Percentiles rank a stretch among this genome's conserved stretches.
These are phyloP conservation scores for Staphylotrichum longicolle DNA, from an alignment of 495 filamentous ascomycete genomes.

Conservation along the genomic window DNA sequence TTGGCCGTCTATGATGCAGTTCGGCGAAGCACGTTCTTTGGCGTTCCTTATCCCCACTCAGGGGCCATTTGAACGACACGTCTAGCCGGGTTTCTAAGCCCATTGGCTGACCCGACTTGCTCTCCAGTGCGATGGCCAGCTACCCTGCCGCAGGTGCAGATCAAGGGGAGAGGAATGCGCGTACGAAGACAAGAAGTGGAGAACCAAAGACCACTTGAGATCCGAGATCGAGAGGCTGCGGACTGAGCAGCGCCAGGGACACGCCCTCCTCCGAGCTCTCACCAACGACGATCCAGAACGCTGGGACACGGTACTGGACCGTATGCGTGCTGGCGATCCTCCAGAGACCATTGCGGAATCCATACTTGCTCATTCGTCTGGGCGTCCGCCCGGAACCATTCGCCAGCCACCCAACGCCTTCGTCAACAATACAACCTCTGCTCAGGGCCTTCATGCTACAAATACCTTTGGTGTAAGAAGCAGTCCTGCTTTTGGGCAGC, in stretches of 20 bases:
- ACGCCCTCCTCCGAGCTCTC: conserved; percentile 32
- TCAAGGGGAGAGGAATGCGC: conserved; percentile 34
- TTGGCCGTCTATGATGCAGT: too few species aligned
- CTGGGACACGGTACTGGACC: conserved; percentile 26
- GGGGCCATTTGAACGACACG: too few species aligned
- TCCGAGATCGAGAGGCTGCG: conserved; percentile 35
- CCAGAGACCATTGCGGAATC: conserved; percentile 33
- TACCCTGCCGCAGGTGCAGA: conserved; percentile 32
- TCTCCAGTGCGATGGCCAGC: conserved; percentile 32
- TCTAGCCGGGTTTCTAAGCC: too few species aligned
- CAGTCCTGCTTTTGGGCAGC: neutral
- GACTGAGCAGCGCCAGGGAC: conserved; percentile 30
- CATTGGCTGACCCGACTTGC: conserved; percentile 2
- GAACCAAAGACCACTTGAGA: conserved; percentile 36
- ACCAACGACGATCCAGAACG: conserved; percentile 28
- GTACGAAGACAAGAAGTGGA: conserved; percentile 37
- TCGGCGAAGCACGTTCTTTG: neutral
- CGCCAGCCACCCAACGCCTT: neutral
- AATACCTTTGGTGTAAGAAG: neutral
- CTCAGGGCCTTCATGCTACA: neutral
- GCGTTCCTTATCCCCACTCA: too few species aligned
- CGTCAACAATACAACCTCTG: neutral
- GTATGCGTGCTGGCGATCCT: conserved; percentile 29
- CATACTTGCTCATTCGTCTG: conserved; percentile 25
- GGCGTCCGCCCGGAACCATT: neutral